phyloP scores from a whole-genome alignment of 306 rosid species.

The Pyrus betulifolia region DNA sequence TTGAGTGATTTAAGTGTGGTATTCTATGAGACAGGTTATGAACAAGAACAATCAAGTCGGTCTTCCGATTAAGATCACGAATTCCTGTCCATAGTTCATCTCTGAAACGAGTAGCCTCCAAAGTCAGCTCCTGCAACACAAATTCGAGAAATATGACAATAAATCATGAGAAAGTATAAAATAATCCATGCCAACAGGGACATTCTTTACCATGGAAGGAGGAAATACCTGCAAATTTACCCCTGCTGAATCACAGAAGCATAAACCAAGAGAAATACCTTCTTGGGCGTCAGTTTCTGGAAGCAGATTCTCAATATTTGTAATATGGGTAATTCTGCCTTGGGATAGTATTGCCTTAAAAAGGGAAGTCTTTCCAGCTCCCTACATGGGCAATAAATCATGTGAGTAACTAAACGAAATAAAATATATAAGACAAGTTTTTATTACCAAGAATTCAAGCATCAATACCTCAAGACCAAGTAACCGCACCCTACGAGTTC shows the following conservation, averaged over 20 bases:
- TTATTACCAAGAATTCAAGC: not conserved
- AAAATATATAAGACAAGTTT: not conserved
- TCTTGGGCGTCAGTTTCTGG: constrained; percentile 56
- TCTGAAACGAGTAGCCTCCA: constrained; percentile 60
- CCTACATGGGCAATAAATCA: constrained; percentile 45
- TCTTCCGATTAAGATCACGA: constrained; percentile 73
- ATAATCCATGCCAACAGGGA: not conserved
- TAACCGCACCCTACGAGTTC: constrained; percentile 89
- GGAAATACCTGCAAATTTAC: constrained; percentile 75
- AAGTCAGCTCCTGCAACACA: constrained; percentile 55
- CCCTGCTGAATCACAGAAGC: constrained; percentile 73
- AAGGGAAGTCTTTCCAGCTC: constrained; percentile 92
- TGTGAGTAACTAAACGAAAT: not conserved
- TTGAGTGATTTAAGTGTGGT: constrained; percentile 59
- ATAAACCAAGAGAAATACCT: constrained; percentile 69
- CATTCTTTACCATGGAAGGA: not conserved
- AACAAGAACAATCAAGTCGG: constrained; percentile 82
- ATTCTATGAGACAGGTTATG: constrained; percentile 88
- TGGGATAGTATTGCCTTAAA: constrained; percentile 71
- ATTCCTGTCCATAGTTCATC: constrained; percentile 87
- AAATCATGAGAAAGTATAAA: not conserved
- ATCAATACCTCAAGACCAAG: constrained; percentile 84
- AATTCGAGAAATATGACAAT: not conserved
- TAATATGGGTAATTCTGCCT: constrained; percentile 39
- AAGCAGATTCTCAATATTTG: constrained; percentile 46